Conservation (phyloP, 1,284 basidiomycete species). For the Stereum hirsutum region DNA sequence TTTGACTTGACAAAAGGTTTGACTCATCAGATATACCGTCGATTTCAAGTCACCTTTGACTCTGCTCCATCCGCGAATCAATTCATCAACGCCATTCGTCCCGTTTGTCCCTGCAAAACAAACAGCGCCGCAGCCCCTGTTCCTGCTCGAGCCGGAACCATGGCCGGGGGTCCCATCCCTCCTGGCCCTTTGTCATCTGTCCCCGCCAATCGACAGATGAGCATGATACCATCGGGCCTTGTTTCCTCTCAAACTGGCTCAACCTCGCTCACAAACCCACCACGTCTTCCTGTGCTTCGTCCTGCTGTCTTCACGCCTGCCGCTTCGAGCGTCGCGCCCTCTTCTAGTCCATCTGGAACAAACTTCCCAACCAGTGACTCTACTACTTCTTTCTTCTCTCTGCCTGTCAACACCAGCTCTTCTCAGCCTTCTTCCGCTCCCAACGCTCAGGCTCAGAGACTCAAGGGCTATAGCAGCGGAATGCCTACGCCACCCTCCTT, state of each 20-base stretch:
- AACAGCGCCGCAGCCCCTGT: constrained; percentile 21
- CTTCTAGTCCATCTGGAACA: constrained; percentile 4
- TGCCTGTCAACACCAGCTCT: not conserved
- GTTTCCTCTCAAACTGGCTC: not conserved
- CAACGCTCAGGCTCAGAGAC: not conserved
- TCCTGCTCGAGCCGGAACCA: constrained; percentile 3
- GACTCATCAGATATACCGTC: constrained; percentile 34
- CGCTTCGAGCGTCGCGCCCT: constrained; percentile 7
- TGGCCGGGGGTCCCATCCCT: not conserved
- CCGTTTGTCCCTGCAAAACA: constrained; percentile 64
- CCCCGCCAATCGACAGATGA: no score
- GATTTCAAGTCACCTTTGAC: constrained; percentile 65
- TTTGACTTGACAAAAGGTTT: constrained; percentile 22
- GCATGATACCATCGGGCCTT: not conserved
- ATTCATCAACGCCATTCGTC: constrained; percentile 52
- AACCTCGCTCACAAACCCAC: not conserved
- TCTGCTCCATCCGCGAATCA: constrained; percentile 35
- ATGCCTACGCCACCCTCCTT: not conserved
- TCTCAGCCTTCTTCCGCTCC: constrained; percentile 2
- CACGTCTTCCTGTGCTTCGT: not conserved
- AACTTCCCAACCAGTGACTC: not conserved
- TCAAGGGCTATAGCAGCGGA: no score
- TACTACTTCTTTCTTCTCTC: not conserved
- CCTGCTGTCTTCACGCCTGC: not conserved
- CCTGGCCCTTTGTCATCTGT: not conserved